Percentiles rank a stretch among this genome's conserved stretches.
phyloP scores from a whole-genome alignment of 768 basidiomycete species.

The Boletellus ananiceps region DNA sequence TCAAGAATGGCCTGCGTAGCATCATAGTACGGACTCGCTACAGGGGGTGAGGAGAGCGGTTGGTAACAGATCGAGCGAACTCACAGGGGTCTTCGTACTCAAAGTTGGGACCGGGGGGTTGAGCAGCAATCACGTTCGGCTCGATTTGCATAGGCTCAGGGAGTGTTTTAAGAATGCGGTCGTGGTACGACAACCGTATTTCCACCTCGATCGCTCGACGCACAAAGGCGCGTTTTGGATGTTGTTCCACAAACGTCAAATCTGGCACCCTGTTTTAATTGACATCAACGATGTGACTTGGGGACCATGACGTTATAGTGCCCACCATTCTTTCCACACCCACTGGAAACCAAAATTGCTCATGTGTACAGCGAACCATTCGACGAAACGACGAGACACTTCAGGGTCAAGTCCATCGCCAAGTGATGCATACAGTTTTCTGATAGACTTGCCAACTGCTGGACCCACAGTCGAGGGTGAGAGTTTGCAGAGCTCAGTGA shows the following conservation, averaged over 20 bases:
- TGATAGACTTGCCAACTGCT: constrained; percentile 92
- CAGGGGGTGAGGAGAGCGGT: neutral
- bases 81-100: constrained; percentile 79
- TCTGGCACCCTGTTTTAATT: constrained; percentile 70
- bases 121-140: constrained; percentile 56
- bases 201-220: constrained; percentile 84
- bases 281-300: neutral
- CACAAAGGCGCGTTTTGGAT: constrained; percentile 88
- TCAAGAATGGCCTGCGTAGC: constrained; percentile 72
- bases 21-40: constrained; percentile 77
- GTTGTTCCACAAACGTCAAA: constrained; percentile 62
- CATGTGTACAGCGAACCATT: constrained; percentile 96
- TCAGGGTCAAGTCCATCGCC: constrained; percentile 87
- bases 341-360: constrained; percentile 97
- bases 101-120: constrained; percentile 75
- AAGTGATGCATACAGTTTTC: constrained; percentile 76
- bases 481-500: constrained; percentile 94
- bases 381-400: constrained; percentile 72
- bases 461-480: constrained; percentile 91
- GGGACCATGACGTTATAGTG: neutral
- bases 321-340: constrained; percentile 99
- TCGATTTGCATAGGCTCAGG: constrained; percentile 77
- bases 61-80: constrained; percentile 15
- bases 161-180: constrained; percentile 84
- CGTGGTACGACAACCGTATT: constrained; percentile 87